Evolutionary conservation across 208 protist genomes (phyloP).

Genomic region (Tritrichomonas foetus): DNA sequence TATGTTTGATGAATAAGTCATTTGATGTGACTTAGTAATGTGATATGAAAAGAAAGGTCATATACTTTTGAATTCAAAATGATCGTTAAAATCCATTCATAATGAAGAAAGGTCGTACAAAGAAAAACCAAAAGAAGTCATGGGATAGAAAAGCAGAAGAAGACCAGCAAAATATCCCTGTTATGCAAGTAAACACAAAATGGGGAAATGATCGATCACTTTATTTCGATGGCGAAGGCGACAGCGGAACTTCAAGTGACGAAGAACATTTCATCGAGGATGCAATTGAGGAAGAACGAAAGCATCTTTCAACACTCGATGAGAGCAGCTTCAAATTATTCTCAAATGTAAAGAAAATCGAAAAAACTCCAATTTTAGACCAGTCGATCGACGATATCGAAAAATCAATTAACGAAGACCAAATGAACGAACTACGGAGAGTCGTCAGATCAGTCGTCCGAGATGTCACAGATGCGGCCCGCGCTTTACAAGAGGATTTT

Average conservation of each 20-base stretch:
- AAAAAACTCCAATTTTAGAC: background rate
- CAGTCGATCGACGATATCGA: background rate
- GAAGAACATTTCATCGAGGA: slow-evolving; percentile 24
- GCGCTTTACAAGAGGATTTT: background rate
- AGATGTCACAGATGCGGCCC: background rate
- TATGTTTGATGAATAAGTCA: too few relatives aligned
- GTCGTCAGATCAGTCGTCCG: background rate
- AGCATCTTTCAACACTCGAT: background rate
- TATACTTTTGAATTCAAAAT: too few relatives aligned
- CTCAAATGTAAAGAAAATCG: too few relatives aligned
- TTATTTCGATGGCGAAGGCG: background rate
- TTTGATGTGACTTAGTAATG: too few relatives aligned
- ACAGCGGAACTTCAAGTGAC: background rate
- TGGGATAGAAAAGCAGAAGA: too few relatives aligned
- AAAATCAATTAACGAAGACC: background rate
- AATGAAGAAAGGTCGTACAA: too few relatives aligned
- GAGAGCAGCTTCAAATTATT: background rate
- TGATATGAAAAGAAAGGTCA: too few relatives aligned
- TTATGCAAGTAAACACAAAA: background rate
- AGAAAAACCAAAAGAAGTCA: too few relatives aligned
- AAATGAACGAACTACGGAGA: background rate
- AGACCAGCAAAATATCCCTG: background rate
- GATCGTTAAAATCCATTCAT: too few relatives aligned
- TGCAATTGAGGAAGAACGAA: background rate
- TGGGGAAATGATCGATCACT: background rate